Conservation (phyloP, 2,329 filamentous ascomycete species). For the Blastomyces parvus region DNA sequence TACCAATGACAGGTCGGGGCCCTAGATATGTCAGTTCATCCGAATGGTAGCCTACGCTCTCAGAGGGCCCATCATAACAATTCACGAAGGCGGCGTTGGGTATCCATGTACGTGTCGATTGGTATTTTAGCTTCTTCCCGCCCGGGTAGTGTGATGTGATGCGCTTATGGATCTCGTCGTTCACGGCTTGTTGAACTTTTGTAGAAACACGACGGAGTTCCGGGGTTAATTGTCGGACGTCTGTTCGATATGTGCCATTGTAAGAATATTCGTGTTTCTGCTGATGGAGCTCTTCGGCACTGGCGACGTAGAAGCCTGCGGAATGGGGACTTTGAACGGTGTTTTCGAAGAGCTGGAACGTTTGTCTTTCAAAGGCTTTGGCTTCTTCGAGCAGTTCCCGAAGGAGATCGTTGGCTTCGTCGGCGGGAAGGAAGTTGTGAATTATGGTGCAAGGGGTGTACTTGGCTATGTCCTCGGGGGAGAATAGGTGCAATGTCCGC, state of each 20-base stretch:
- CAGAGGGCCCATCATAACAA: slow-evolving; percentile 71
- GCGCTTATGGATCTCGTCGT: slow-evolving; percentile 61
- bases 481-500: slow-evolving; percentile 72
- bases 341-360: slow-evolving; percentile 81
- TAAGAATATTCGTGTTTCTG: slow-evolving; percentile 79
- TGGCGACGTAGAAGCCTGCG: slow-evolving; percentile 71
- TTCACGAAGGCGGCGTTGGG: slow-evolving; percentile 93
- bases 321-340: slow-evolving; percentile 80
- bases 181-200: slow-evolving; percentile 65
- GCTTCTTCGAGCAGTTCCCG: slow-evolving; percentile 66
- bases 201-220: slow-evolving; percentile 61
- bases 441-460: slow-evolving; percentile 87
- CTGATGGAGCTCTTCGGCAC: slow-evolving; percentile 54
- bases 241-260: slow-evolving; percentile 65
- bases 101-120: slow-evolving; percentile 62
- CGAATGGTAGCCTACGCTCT: slow-evolving; percentile 85
- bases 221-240: slow-evolving; percentile 67
- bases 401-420: slow-evolving; percentile 64
- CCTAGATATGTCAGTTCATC: slow-evolving; percentile 92
- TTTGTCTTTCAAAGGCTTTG: slow-evolving; percentile 57
- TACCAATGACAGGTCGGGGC: slow-evolving; percentile 78
- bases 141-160: slow-evolving; percentile 59
- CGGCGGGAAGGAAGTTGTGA: slow-evolving; percentile 71
- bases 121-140: slow-evolving; percentile 65
- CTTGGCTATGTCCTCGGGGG: slow-evolving; percentile 66